Evolutionary conservation across 768 basidiomycete genomes (phyloP).

Genomic region (Mycena galopus): DNA sequence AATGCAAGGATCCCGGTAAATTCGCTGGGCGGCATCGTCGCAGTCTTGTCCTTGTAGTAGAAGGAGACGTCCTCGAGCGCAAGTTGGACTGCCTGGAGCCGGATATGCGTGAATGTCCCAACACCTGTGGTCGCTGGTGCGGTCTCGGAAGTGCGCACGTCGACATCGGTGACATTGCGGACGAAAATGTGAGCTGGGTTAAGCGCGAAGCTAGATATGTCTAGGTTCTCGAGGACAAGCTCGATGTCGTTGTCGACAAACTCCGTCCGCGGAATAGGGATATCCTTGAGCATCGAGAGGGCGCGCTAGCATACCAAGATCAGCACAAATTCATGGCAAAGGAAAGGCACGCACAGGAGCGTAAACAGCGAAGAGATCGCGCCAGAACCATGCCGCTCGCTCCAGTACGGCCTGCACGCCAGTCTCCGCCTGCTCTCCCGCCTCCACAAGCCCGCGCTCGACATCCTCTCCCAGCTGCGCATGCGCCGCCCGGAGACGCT

Average conservation of each 20-base stretch:
- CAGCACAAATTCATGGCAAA: not conserved
- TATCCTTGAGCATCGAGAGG: conserved; percentile 63
- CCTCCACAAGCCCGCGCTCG: conserved; percentile 55
- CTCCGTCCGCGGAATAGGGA: conserved; percentile 84
- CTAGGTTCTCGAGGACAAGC: conserved; percentile 81
- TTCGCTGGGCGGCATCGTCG: conserved; percentile 64
- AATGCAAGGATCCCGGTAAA: conserved; percentile 75
- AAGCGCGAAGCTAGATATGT: conserved; percentile 74
- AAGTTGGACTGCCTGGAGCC: conserved; percentile 75
- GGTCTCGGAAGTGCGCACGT: conserved; percentile 44
- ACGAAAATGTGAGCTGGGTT: conserved; percentile 80
- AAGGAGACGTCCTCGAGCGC: conserved; percentile 76
- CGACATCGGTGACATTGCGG: conserved; percentile 76
- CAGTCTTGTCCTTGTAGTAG: conserved; percentile 75
- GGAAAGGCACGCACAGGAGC: conserved; percentile 54
- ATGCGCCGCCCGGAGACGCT: conserved; percentile 61
- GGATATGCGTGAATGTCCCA: conserved; percentile 76
- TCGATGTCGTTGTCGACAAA: conserved; percentile 78
- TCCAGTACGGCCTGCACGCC: conserved; percentile 68
- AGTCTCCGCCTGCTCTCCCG: conserved; percentile 51
- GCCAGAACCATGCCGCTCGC: conserved; percentile 82
- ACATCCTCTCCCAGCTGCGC: conserved; percentile 61
- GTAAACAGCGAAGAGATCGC: conserved; percentile 86
- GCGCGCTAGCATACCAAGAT: conserved; percentile 44
- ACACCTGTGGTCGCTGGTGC: conserved; percentile 60